Conservation (phyloP, 2,329 filamentous ascomycete genomes). For the Talaromyces marneffei region DNA sequence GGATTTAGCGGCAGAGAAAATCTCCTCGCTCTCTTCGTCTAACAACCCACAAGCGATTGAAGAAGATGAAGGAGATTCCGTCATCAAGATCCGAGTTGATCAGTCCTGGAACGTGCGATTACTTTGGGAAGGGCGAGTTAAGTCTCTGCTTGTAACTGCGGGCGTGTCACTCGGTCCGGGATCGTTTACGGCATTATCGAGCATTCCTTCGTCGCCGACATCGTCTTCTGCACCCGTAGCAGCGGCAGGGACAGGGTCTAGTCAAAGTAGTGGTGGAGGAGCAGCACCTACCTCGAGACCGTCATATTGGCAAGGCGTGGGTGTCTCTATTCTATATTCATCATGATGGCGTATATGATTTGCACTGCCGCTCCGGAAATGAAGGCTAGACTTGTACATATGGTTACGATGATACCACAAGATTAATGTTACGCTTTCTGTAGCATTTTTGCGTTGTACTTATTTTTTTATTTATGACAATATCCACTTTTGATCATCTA, state of each 20-base stretch:
- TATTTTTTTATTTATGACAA: conserved; percentile 4
- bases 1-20: conserved; percentile 17
- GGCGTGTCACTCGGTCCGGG: conserved; percentile 72
- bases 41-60: conserved; percentile 10
- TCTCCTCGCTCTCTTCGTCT: conserved; percentile 16
- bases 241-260: conserved; percentile 4
- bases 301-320: conserved; percentile 39
- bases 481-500: conserved; percentile 4
- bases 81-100: conserved; percentile 83
- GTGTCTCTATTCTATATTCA: conserved; percentile 39
- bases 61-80: conserved; percentile 57
- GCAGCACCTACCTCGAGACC: conserved; percentile 16
- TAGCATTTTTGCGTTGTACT: background rate
- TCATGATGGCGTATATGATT: conserved; percentile 23
- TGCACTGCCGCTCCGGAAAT: background rate
- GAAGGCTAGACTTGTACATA: conserved; percentile 12
- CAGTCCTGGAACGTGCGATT: conserved; percentile 81
- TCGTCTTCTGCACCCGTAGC: conserved; percentile 16
- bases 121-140: conserved; percentile 87
- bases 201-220: conserved; percentile 20
- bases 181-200: conserved; percentile 29
- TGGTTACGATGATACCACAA: background rate
- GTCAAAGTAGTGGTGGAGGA: conserved; percentile 13
- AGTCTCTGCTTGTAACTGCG: conserved; percentile 86
- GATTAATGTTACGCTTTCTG: background rate